Percentiles rank a stretch among this genome's conserved stretches.
phyloP scores from a whole-genome alignment of 768 basidiomycete genomes.

The Leccinum disarticulatum region DNA sequence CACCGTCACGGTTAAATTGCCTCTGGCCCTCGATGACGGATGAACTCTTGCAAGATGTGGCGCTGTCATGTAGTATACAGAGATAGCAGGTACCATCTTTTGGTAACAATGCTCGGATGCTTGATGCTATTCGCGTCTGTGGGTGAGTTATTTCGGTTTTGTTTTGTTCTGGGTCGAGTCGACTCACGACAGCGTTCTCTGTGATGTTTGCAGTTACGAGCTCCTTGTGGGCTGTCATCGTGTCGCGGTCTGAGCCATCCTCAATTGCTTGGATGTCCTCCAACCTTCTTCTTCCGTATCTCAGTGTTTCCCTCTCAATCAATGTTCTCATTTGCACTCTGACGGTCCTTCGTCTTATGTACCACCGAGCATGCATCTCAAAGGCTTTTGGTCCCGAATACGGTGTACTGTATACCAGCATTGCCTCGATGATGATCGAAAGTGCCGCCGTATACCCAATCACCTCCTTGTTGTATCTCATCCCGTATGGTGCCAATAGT shows the following conservation, averaged over 20 bases:
- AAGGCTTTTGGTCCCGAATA: slow-evolving; percentile 27
- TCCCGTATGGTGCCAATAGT: slow-evolving; percentile 25
- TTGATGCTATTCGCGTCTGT: slow-evolving; percentile 27
- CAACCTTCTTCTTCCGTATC: slow-evolving; percentile 31
- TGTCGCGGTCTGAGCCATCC: slow-evolving; percentile 25
- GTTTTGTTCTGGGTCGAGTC: background rate
- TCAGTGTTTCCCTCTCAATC: slow-evolving; percentile 33
- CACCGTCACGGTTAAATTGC: background rate
- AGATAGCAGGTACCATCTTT: slow-evolving; percentile 21
- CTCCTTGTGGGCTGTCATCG: slow-evolving; percentile 28
- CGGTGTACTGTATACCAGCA: slow-evolving; percentile 28
- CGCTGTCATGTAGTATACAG: slow-evolving; percentile 33
- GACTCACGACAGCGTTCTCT: background rate
- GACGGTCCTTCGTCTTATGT: slow-evolving; percentile 33
- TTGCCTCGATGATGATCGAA: slow-evolving; percentile 37
- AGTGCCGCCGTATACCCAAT: slow-evolving; percentile 35
- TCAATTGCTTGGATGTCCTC: slow-evolving; percentile 31
- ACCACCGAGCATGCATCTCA: slow-evolving; percentile 28
- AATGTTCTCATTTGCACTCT: slow-evolving; percentile 33
- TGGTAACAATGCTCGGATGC: slow-evolving; percentile 19
- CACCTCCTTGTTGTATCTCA: slow-evolving; percentile 32
- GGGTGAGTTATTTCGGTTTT: slow-evolving; percentile 11
- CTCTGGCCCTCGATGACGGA: background rate
- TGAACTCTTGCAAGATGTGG: slow-evolving; percentile 27
- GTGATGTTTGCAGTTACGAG: slow-evolving; percentile 24